Evolutionary conservation across 1,284 basidiomycete species (phyloP).

Genomic region (Cutaneotrichosporon mucoides): DNA sequence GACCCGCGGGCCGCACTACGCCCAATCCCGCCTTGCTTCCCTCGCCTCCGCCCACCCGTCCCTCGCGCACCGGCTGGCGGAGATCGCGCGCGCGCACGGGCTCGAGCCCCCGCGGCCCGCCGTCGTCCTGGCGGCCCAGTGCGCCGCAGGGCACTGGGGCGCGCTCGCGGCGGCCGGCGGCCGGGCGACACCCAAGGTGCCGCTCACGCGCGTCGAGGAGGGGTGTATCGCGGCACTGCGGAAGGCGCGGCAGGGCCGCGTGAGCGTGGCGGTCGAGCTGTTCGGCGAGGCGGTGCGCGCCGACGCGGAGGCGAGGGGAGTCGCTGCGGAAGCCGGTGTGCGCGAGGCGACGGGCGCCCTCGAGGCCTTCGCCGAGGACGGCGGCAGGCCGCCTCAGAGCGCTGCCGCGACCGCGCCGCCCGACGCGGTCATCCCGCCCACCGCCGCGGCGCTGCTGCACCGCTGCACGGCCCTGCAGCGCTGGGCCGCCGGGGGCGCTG

Average conservation of each 20-base stretch:
- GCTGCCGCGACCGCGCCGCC: too few species aligned
- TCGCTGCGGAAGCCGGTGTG: too few species aligned
- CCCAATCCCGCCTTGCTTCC: background rate
- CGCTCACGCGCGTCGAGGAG: background rate
- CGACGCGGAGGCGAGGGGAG: too few species aligned
- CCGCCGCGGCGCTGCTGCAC: constrained; percentile 1
- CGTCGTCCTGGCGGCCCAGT: constrained; percentile 10
- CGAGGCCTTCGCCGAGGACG: too few species aligned
- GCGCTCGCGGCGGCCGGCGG: constrained; percentile 1
- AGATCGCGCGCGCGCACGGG: constrained; percentile 1
- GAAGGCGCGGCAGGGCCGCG: background rate
- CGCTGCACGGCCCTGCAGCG: background rate
- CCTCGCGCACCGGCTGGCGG: constrained; percentile 13
- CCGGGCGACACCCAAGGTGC: background rate
- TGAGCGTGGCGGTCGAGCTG: background rate
- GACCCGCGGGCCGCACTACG: background rate
- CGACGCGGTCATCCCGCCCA: constrained; percentile 1
- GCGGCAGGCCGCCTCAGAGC: too few species aligned
- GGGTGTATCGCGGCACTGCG: background rate
- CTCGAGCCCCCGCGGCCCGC: background rate
- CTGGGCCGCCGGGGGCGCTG: constrained; percentile 3
- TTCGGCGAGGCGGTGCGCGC: background rate
- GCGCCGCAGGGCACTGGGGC: constrained; percentile 15
- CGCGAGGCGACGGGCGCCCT: too few species aligned
- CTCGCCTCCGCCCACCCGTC: background rate